Evolutionary conservation across 2,329 filamentous ascomycete species (phyloP).

Genomic region (Rugonectria rugulosa): DNA sequence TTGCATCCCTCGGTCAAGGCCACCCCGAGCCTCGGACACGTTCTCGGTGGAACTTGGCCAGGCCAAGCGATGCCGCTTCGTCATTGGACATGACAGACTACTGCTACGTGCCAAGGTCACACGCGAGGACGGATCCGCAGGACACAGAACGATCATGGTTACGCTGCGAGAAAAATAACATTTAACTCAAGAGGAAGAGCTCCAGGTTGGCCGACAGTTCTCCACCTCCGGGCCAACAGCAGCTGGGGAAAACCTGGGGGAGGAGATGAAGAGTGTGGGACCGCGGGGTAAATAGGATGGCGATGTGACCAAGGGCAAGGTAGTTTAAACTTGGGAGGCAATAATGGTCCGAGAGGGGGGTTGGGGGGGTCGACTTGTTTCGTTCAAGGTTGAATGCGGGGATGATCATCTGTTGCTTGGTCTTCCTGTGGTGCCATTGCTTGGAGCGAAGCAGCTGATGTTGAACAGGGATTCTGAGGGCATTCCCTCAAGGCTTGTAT

Average conservation of each 20-base stretch:
- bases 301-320: too few species aligned
- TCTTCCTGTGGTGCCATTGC: conserved; percentile 6
- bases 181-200: conserved; percentile 17
- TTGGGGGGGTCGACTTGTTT: conserved; percentile 9
- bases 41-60: conserved; percentile 24
- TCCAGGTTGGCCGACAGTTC: conserved; percentile 25
- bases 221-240: not conserved
- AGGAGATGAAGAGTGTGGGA: conserved; percentile 16
- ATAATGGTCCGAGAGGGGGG: conserved; percentile 31
- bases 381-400: not conserved
- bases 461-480: not conserved
- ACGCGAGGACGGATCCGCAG: conserved; percentile 16
- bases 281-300: conserved; percentile 17
- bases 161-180: conserved; percentile 2
- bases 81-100: not conserved
- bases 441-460: not conserved
- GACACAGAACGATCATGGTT: not conserved
- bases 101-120: not conserved
- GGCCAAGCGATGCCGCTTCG: not conserved
- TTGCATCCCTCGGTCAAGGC: conserved; percentile 19
- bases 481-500: too few species aligned
- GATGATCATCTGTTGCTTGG: not conserved
- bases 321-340: conserved; percentile 18
- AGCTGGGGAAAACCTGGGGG: conserved; percentile 35
- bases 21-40: conserved; percentile 26